Conservation (phyloP, 352 stramenopile genomes). For the Phytophthora europaea region DNA sequence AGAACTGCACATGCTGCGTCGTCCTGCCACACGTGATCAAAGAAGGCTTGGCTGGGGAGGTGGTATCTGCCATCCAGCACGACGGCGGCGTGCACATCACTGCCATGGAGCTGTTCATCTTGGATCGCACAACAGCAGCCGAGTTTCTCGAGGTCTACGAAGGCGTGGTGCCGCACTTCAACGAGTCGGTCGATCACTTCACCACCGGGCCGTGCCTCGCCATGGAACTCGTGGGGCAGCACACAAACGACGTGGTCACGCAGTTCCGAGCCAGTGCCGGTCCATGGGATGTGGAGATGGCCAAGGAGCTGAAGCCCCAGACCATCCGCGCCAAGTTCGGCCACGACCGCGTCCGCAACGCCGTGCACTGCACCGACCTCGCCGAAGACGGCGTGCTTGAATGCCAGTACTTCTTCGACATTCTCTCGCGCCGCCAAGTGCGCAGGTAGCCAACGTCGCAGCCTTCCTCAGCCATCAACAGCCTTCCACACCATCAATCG, state of each 20-base stretch:
- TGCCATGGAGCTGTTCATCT: conserved; percentile 90
- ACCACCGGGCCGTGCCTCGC: conserved; percentile 90
- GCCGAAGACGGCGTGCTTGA: conserved; percentile 92
- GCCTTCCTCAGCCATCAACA: conserved; percentile 23
- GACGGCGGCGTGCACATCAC: conserved; percentile 78
- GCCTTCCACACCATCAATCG: conserved; percentile 10
- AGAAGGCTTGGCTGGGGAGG: conserved; percentile 77
- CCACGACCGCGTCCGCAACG: conserved; percentile 89
- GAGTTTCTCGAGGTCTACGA: conserved; percentile 95
- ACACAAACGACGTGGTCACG: conserved; percentile 61
- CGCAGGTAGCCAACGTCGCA: conserved; percentile 21
- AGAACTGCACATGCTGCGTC: conserved; percentile 94
- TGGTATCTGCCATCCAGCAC: conserved; percentile 86
- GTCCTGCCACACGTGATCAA: conserved; percentile 95
- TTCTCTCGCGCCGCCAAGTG: conserved; percentile 82
- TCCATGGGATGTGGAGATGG: conserved; percentile 94
- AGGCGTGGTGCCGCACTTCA: conserved; percentile 93
- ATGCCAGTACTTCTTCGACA: conserved; percentile 95
- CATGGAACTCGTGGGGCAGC: conserved; percentile 86
- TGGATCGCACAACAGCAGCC: conserved; percentile 87
- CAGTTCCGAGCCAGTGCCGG: conserved; percentile 89
- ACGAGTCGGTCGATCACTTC: conserved; percentile 92
- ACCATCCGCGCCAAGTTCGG: conserved; percentile 93
- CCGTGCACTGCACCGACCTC: conserved; percentile 95
- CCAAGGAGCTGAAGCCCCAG: conserved; percentile 91